Conservation (phyloP, 768 basidiomycete genomes). For the Cubamyces sp. region DNA sequence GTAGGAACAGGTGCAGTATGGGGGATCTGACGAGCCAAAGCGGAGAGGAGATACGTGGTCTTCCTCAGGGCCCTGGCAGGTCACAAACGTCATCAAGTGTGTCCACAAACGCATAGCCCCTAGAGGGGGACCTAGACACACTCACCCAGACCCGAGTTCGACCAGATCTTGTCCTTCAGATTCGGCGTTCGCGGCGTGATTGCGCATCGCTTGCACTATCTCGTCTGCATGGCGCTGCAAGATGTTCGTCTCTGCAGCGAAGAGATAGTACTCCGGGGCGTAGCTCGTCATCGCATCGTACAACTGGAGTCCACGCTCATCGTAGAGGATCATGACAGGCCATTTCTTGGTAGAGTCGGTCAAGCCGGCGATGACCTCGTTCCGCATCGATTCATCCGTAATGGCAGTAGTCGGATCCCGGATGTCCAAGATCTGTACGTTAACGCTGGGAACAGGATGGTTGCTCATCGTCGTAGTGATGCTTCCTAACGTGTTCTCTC, state of each 20-base stretch:
- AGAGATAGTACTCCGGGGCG: conserved; percentile 87
- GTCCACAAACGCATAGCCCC: no score
- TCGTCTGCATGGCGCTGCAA: conserved; percentile 71
- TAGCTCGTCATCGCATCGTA: conserved; percentile 85
- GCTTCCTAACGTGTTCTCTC: no score
- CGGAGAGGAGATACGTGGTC: conserved; percentile 82
- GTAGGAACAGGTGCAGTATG: conserved; percentile 43
- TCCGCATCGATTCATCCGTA: conserved; percentile 34
- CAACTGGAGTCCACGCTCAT: conserved; percentile 80
- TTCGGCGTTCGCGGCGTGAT: conserved; percentile 32
- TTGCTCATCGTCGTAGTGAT: neutral
- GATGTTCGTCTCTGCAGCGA: conserved; percentile 84
- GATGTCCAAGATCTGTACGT: no score
- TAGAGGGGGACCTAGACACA: conserved; percentile 21
- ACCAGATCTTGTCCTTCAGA: conserved; percentile 63
- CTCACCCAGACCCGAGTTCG: conserved; percentile 93
- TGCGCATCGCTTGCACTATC: conserved; percentile 75
- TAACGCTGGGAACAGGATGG: neutral
- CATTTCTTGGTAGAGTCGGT: conserved; percentile 56
- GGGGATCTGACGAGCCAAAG: conserved; percentile 61
- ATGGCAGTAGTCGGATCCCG: neutral
- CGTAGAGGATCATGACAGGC: conserved; percentile 82
- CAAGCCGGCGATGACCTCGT: conserved; percentile 61
- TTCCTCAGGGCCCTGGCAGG: conserved; percentile 75
- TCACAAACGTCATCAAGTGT: no score